Conservation (phyloP, 148 eudicot species). For the Vaccinium corymbosum region DNA sequence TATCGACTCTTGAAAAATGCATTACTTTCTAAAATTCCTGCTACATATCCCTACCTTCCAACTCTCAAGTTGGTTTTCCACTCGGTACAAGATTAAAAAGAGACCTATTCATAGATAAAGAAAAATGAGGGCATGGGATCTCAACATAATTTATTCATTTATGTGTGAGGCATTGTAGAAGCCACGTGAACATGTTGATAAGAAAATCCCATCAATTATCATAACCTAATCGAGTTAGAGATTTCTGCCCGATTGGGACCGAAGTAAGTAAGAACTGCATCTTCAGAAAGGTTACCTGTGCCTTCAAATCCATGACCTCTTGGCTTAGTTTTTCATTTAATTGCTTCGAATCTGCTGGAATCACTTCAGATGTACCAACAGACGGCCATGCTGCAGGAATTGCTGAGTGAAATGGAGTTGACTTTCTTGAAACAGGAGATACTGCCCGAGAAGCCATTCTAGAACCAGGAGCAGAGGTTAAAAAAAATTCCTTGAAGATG, state of each 20-base stretch:
- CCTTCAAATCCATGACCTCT: slow-evolving; percentile 55
- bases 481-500: slow-evolving; percentile 36
- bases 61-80: not conserved
- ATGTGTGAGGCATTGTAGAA: slow-evolving; percentile 7
- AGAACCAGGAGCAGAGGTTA: slow-evolving; percentile 64
- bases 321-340: slow-evolving; percentile 37
- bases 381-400: slow-evolving; percentile 25
- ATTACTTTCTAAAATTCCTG: not conserved
- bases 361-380: slow-evolving; percentile 37
- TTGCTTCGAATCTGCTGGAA: slow-evolving; percentile 34
- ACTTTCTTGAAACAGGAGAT: slow-evolving; percentile 52
- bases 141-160: not conserved
- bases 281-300: slow-evolving; percentile 49
- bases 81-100: not conserved
- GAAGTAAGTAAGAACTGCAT: not conserved
- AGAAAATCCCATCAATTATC: not conserved
- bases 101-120: not conserved
- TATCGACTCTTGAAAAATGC: not conserved
- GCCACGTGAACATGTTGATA: slow-evolving; percentile 1
- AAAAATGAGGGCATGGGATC: not conserved
- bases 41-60: not conserved
- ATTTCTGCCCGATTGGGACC: not conserved
- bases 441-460: slow-evolving; percentile 59
- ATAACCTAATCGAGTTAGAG: not conserved
- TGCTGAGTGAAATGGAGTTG: slow-evolving; percentile 34